Conservation (phyloP, 306 rosid genomes). For the Cyamopsis tetragonoloba region DNA sequence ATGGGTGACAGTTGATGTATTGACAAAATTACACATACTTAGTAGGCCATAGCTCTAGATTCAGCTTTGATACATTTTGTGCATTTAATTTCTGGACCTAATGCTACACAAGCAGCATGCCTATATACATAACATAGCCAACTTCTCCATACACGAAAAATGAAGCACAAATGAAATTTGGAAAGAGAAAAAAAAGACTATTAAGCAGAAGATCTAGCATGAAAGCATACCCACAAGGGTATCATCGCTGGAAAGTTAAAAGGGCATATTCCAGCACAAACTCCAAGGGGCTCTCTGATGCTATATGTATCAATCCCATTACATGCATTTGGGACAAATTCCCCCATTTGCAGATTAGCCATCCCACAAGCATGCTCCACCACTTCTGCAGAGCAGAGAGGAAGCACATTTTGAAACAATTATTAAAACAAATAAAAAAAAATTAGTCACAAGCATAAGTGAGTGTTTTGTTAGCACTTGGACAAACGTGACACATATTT, state of each 20-base stretch:
- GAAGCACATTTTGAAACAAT: constrained; percentile 6
- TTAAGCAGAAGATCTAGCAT: background rate
- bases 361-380: constrained; percentile 73
- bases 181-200: constrained; percentile 24
- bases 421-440: background rate
- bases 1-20: too few species aligned
- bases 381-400: constrained; percentile 49
- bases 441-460: constrained; percentile 17
- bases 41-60: too few species aligned
- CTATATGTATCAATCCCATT: constrained; percentile 64
- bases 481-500: too few species aligned
- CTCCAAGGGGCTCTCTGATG: constrained; percentile 82
- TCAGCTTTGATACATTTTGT: too few species aligned
- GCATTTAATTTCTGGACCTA: background rate
- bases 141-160: background rate
- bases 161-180: background rate
- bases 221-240: constrained; percentile 68
- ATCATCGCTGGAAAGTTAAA: constrained; percentile 54
- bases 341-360: constrained; percentile 65
- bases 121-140: background rate
- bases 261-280: constrained; percentile 83
- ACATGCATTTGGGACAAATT: constrained; percentile 58
- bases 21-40: too few species aligned
- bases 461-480: too few species aligned
- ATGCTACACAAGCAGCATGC: background rate